These are phyloP conservation scores for Geotrichum bryndzae DNA, from an alignment of 1,139 yeast genomes.

Conservation along the genomic window DNA sequence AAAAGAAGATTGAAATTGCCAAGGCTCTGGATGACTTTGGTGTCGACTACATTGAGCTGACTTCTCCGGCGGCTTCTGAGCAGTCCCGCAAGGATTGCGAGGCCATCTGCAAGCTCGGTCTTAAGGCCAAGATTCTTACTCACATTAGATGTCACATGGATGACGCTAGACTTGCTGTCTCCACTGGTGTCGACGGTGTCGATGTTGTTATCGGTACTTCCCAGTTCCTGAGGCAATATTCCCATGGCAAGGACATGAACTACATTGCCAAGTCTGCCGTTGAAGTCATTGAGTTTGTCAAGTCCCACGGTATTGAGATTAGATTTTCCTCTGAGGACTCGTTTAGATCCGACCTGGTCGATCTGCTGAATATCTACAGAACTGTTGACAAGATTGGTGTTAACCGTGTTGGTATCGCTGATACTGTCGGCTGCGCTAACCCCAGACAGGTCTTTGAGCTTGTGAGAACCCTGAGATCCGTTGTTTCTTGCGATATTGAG, in stretches of 20 bases:
- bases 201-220: slow-evolving; percentile 98
- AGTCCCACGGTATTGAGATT: slow-evolving; percentile 94
- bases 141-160: slow-evolving; percentile 99
- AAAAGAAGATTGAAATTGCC: slow-evolving; percentile 94
- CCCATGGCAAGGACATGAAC: slow-evolving; percentile 98
- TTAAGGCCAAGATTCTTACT: slow-evolving; percentile 85
- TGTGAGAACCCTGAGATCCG: slow-evolving; percentile 86
- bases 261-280: slow-evolving; percentile 94
- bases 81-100: slow-evolving; percentile 92
- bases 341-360: slow-evolving; percentile 94
- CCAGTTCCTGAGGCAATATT: slow-evolving; percentile 85
- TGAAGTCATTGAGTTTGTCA: slow-evolving; percentile 95
- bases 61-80: slow-evolving; percentile 96
- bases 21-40: slow-evolving; percentile 97
- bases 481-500: slow-evolving; percentile 94
- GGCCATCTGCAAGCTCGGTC: slow-evolving; percentile 94
- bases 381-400: slow-evolving; percentile 98
- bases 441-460: slow-evolving; percentile 98
- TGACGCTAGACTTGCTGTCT: slow-evolving; percentile 94
- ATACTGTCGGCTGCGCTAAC: slow-evolving; percentile 97
- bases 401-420: slow-evolving; percentile 98
- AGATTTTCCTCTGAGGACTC: slow-evolving; percentile 97
- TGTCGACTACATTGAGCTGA: slow-evolving; percentile 93
- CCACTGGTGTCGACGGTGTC: slow-evolving; percentile 98
- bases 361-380: slow-evolving; percentile 87